Percentiles rank a stretch among this genome's conserved stretches.
Evolutionary conservation across 441 rosid genomes (phyloP).

Genomic region (Kokia cookei): DNA sequence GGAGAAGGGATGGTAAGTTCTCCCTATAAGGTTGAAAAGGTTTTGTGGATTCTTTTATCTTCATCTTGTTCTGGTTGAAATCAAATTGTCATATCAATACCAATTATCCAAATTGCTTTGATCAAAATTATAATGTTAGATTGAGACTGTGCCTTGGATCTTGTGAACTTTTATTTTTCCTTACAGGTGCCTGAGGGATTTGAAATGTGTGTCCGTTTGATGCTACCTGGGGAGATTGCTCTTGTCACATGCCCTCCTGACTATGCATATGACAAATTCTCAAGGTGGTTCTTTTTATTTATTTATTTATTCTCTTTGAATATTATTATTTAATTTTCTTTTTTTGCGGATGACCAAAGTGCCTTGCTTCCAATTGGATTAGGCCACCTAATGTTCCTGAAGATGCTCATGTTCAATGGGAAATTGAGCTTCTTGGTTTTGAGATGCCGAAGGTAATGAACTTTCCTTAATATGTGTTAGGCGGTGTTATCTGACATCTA

Average conservation of each 20-base stretch:
- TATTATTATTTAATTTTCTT: neutral
- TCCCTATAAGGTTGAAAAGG: neutral
- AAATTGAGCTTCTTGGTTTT: conserved; percentile 95
- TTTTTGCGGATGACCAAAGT: neutral
- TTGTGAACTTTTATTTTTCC: conserved; percentile 2
- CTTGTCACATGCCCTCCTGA: conserved; percentile 96
- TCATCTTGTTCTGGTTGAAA: neutral
- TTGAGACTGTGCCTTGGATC: neutral
- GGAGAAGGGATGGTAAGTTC: conserved; percentile 90
- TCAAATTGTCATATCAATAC: neutral
- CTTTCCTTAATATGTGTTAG: neutral
- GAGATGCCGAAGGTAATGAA: conserved; percentile 84
- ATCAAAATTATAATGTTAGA: neutral
- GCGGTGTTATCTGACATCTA: neutral
- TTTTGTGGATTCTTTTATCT: neutral
- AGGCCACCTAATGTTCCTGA: conserved; percentile 87
- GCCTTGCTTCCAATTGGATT: conserved; percentile 17
- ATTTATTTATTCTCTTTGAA: neutral
- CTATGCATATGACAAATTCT: conserved; percentile 90
- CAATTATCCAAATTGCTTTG: neutral
- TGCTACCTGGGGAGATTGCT: conserved; percentile 93
- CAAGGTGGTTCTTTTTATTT: conserved; percentile 37
- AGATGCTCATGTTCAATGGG: conserved; percentile 94
- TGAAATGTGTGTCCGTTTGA: conserved; percentile 94
- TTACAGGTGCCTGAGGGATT: conserved; percentile 94